These are phyloP conservation scores for Suillus tomentosus DNA, from an alignment of 768 basidiomycete species.

Conservation along the genomic window DNA sequence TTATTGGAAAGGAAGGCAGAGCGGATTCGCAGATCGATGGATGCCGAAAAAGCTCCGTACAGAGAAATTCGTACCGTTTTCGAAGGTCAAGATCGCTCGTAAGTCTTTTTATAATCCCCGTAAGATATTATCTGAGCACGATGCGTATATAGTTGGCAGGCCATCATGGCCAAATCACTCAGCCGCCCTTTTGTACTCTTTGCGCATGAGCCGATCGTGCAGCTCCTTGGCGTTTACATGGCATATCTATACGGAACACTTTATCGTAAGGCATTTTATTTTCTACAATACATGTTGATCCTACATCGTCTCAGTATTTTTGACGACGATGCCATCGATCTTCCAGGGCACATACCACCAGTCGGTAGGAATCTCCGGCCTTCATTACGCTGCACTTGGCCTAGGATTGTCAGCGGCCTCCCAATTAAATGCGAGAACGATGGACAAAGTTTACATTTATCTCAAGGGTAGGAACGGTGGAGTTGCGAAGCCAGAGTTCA, in stretches of 20 bases:
- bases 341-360: slow-evolving; percentile 58
- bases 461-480: slow-evolving; percentile 54
- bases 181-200: slow-evolving; percentile 72
- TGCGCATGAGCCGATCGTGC: slow-evolving; percentile 61
- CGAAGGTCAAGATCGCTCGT: slow-evolving; percentile 47
- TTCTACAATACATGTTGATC: not conserved
- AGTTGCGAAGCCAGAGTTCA: slow-evolving; percentile 56
- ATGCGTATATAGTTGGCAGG: slow-evolving; percentile 44
- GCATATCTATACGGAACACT: slow-evolving; percentile 67
- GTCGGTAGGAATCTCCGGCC: slow-evolving; percentile 21
- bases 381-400: slow-evolving; percentile 64
- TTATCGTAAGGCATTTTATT: slow-evolving; percentile 45
- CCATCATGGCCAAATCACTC: slow-evolving; percentile 54
- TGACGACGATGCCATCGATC: slow-evolving; percentile 65
- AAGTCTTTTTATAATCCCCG: slow-evolving; percentile 22
- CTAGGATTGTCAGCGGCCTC: slow-evolving; percentile 57
- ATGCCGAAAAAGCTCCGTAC: slow-evolving; percentile 45
- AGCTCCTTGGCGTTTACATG: slow-evolving; percentile 64
- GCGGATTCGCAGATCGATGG: slow-evolving; percentile 44
- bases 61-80: slow-evolving; percentile 50
- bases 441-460: slow-evolving; percentile 59
- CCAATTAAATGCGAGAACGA: slow-evolving; percentile 52
- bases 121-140: not conserved
- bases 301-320: slow-evolving; percentile 49
- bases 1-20: slow-evolving; percentile 53